These are phyloP conservation scores for Venustampulla echinocandica DNA, from an alignment of 495 filamentous ascomycete genomes.

Conservation along the genomic window DNA sequence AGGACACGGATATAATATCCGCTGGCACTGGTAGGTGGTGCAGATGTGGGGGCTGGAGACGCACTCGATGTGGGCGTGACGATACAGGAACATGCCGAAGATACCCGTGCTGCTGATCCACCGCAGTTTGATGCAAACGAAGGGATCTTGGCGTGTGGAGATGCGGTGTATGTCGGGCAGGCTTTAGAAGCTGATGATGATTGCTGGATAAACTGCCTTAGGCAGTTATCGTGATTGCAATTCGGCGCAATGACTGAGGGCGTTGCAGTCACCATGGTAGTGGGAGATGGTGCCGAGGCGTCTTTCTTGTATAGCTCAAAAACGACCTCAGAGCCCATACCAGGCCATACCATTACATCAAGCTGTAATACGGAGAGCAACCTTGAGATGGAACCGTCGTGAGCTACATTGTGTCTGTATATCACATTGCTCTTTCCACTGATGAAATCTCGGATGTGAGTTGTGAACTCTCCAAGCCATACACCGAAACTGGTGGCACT, in stretches of 20 bases:
- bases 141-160: constrained; percentile 3
- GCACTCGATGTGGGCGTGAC: constrained; percentile 8
- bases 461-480: constrained; percentile 54
- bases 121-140: constrained; percentile 15
- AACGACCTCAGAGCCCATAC: constrained; percentile 60
- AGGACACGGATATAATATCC: constrained; percentile 47
- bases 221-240: constrained; percentile 21
- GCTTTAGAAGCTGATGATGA: constrained; percentile 4
- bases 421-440: constrained; percentile 29
- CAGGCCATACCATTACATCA: constrained; percentile 64
- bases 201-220: constrained; percentile 13
- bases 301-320: constrained; percentile 52
- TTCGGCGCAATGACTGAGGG: constrained; percentile 10
- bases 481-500: constrained; percentile 48
- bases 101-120: constrained; percentile 1
- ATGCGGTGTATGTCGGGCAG: constrained; percentile 15
- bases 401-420: constrained; percentile 60
- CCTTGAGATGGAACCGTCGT: constrained; percentile 56
- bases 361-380: constrained; percentile 57
- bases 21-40: constrained; percentile 11
- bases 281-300: neutral
- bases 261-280: constrained; percentile 3
- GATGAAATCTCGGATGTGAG: constrained; percentile 43
- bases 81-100: constrained; percentile 18
- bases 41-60: neutral